These are phyloP conservation scores for Coemansia sp. DNA, from an alignment of 192 early-diverging fungal species.

Conservation along the genomic window DNA sequence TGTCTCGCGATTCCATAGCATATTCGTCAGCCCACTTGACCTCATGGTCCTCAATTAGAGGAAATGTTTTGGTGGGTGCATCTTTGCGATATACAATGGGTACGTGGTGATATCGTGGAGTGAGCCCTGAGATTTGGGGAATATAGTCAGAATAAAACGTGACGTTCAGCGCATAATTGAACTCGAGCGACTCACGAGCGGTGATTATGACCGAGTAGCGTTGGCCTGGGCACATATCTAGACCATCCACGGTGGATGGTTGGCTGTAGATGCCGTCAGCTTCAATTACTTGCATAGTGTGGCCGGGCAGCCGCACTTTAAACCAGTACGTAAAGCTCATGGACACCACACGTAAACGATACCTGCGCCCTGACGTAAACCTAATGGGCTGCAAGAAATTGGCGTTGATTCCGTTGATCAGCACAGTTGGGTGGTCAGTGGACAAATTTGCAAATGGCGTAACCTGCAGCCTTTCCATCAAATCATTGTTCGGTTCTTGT, in stretches of 20 bases:
- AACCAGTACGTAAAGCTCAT: conserved; percentile 69
- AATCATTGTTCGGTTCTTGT: conserved; percentile 23
- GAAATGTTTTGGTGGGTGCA: conserved; percentile 45
- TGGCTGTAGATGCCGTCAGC: conserved; percentile 67
- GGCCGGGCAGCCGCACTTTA: conserved; percentile 71
- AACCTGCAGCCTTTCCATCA: conserved; percentile 61
- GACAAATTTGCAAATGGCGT: conserved; percentile 24
- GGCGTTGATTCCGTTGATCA: conserved; percentile 50
- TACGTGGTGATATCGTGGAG: conserved; percentile 54
- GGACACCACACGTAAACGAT: conserved; percentile 78
- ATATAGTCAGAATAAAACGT: conserved; percentile 57
- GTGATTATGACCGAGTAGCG: conserved; percentile 76
- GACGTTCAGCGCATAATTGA: conserved; percentile 71
- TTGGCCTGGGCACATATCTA: conserved; percentile 68
- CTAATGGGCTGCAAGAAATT: conserved; percentile 50
- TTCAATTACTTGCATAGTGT: conserved; percentile 76
- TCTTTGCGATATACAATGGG: conserved; percentile 59
- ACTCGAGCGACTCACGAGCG: conserved; percentile 55
- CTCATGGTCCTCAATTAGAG: not conserved
- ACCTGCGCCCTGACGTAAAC: conserved; percentile 72
- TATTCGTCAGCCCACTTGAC: conserved; percentile 15
- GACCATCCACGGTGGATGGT: conserved; percentile 53
- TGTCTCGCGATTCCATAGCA: conserved; percentile 37
- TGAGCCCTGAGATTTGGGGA: conserved; percentile 44
- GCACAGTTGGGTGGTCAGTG: not conserved